Base-by-base conservation (phyloP, 192 early-diverging fungal genomes). In the Chytriomyces hyalinus region DNA sequence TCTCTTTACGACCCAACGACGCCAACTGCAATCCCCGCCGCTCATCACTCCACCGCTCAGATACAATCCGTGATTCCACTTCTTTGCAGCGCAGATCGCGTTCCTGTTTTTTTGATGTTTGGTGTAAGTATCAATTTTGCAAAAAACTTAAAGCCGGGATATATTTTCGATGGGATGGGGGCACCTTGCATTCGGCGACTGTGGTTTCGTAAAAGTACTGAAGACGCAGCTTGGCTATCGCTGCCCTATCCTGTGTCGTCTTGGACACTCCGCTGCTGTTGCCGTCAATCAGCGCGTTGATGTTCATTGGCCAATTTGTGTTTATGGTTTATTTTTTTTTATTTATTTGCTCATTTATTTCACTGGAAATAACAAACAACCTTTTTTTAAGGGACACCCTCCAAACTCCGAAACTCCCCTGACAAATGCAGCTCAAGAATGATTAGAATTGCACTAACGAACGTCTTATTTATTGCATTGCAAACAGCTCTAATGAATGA, bases 181-280 rank as follows among this genome's bases (percentile, higher is more conserved):
- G 9, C 49, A 86, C 87, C 87, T 82, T 49, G 66, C 94, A 96
- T 78, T 98, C 96, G 6, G 91, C 89, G 65, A 98, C 88, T 47
- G 93, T 86, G 24, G 89, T 87, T 78, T 94, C 95, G 87, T 98
- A 99, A 67, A 95, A 96, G 84, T 95, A 89, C 77, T 98, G 93
- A 36, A 99, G 86, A 67, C 93, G 93, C 57, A 93, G 90, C 83
- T 96, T 98, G 49, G 95, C 96, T 7, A 93, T 91, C 0, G 94
- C 90, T 6, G 96, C 92, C 78, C 93, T 87, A 51, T 99, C 98
- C 8, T 97, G 71, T 0, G 94, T 93, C 50, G 90, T 85, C 61
- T 92, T 89, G 26, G 97, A 85, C 51, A 94, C 53, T 57, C 53
- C 53, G 15, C 15, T 20, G 13, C 15, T n/a, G 53, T 13, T 13